phyloP scores from a whole-genome alignment of 2,329 filamentous ascomycete species.

The Diaporthe amygdali region DNA sequence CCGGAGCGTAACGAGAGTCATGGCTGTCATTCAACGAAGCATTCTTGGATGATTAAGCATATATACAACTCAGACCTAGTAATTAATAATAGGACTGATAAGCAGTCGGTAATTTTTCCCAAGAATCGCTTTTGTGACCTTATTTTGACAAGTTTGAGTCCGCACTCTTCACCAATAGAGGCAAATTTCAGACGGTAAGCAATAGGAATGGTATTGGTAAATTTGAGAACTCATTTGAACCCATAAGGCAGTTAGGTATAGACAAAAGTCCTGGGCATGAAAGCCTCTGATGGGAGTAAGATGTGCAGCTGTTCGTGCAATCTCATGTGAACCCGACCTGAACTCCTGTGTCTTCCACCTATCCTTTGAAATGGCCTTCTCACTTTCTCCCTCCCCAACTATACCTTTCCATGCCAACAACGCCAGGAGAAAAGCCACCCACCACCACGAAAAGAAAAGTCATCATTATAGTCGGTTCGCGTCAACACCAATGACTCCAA shows the following conservation, averaged over 20 bases:
- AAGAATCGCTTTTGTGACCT: no score
- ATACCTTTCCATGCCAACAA: background rate
- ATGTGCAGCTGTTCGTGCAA: background rate
- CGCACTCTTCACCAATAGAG: no score
- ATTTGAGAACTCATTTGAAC: background rate
- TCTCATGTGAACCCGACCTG: background rate
- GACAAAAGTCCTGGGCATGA: background rate
- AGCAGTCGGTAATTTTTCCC: no score
- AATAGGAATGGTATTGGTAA: background rate
- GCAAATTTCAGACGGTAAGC: no score
- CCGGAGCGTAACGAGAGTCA: no score
- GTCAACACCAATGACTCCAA: background rate
- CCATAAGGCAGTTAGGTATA: background rate
- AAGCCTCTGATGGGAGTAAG: background rate
- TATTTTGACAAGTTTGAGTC: no score
- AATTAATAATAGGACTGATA: no score
- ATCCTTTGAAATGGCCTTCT: background rate
- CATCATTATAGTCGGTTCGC: background rate
- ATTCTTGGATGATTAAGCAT: no score
- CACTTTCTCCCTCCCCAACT: background rate
- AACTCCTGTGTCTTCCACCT: background rate
- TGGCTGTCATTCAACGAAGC: no score
- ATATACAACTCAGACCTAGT: no score
- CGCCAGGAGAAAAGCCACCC: background rate
- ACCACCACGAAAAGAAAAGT: background rate